Base-by-base conservation (phyloP, 2,329 filamentous ascomycete genomes). In the Colletotrichum lupini region DNA sequence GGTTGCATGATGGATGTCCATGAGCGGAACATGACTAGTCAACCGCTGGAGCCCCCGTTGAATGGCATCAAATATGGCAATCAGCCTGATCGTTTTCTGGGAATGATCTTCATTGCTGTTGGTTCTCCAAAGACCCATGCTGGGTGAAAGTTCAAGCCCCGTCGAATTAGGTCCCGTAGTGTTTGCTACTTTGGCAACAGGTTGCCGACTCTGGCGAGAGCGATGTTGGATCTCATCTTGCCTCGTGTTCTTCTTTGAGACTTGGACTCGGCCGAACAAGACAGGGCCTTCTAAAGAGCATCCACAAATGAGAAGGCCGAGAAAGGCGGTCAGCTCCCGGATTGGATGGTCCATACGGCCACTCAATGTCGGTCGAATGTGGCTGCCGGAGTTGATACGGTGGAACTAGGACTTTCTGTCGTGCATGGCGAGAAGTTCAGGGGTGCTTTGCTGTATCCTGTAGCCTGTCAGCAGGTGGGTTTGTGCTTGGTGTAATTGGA, bases 281-380 rank as follows among this genome's bases (percentile, higher is more conserved):
- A 28, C 30, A 24, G 6, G 5, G 6, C 32, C 49, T 22, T 59
- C 28, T 28, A 8, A 30, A 19, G 16, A 35, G 14, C 67, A 63
- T 67, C 57, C 70, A 64, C 71, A 52, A 75, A 74, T 67, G 26
- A 49, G 14, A 56, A 42, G 26, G 22, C 42, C n/a, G 37, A 59
- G 32, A 70, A 75, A 77, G 78, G 79, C 78, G 75, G 76, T 81
- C 65, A 67, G 42, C 49, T 16, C n/a, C 55, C 35, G 55, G 65
- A 73, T 75, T 75, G 70, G 70, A 62, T 65, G 30, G 65, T 42
- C 9, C 35, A 49, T 30, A 14, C 30, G 64, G 49, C 42, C 69
- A 73, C 59, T 74, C 14, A 55, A 59, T 26, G 60, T 62, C 22
- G 52, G 59, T 60, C 65, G 60, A 55, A 53, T 56, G 59, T 74